Evolutionary conservation across 495 filamentous ascomycete genomes (phyloP).

Genomic region (Penicillium waksmanii): DNA sequence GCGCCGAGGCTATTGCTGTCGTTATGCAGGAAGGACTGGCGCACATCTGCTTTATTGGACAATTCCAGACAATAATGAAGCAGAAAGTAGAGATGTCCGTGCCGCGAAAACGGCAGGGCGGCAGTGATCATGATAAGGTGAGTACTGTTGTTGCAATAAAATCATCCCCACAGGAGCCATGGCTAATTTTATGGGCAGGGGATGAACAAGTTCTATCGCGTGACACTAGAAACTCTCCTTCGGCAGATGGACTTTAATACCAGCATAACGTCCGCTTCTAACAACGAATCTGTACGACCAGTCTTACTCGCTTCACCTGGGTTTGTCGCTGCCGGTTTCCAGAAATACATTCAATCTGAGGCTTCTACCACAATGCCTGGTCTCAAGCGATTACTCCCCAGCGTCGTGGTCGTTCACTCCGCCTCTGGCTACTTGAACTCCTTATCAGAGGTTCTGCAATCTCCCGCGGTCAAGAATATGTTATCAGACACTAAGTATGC

Average conservation of each 20-base stretch:
- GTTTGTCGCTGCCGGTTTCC: constrained; percentile 80
- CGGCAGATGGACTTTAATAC: constrained; percentile 75
- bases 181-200: constrained; percentile 49
- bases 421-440: constrained; percentile 83
- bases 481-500: constrained; percentile 86
- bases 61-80: constrained; percentile 84
- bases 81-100: constrained; percentile 84
- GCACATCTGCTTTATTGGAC: constrained; percentile 91
- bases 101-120: constrained; percentile 72
- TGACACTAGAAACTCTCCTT: constrained; percentile 73
- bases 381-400: constrained; percentile 66
- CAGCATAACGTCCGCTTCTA: constrained; percentile 41
- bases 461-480: constrained; percentile 71
- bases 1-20: constrained; percentile 80
- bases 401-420: constrained; percentile 78
- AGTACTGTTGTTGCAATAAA: constrained; percentile 11
- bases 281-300: constrained; percentile 55
- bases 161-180: neutral
- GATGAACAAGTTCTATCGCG: constrained; percentile 79
- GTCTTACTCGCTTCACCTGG: constrained; percentile 90
- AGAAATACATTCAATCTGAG: constrained; percentile 73
- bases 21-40: constrained; percentile 95
- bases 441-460: constrained; percentile 82
- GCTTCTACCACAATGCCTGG: constrained; percentile 59
- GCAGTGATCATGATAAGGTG: constrained; percentile 67